Percentiles rank a stretch among this genome's conserved stretches.
These are phyloP conservation scores for Pulveroboletus sp. DNA, from an alignment of 768 basidiomycete genomes.

Conservation along the genomic window DNA sequence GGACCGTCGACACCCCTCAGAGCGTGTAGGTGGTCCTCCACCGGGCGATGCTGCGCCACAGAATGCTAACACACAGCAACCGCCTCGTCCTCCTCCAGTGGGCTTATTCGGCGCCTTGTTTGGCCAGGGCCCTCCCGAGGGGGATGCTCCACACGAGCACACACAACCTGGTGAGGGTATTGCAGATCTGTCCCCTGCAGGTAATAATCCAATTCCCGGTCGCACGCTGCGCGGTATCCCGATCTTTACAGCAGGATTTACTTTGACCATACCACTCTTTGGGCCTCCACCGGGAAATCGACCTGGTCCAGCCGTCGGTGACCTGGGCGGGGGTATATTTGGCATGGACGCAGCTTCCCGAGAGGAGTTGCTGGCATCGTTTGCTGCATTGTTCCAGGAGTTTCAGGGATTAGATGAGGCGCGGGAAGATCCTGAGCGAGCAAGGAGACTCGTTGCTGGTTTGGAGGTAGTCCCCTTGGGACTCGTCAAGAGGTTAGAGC, in stretches of 20 bases:
- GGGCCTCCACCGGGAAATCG: slow-evolving; percentile 14
- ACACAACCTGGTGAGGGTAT: slow-evolving; percentile 26
- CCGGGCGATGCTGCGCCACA: slow-evolving; percentile 21
- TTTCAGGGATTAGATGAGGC: slow-evolving; percentile 30
- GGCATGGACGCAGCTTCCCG: slow-evolving; percentile 18
- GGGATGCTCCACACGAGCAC: slow-evolving; percentile 21
- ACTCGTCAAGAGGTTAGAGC: slow-evolving; percentile 59
- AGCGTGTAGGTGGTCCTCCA: slow-evolving; percentile 40
- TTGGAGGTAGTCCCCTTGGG: slow-evolving; percentile 65
- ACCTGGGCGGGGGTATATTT: slow-evolving; percentile 11
- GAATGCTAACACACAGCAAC: slow-evolving; percentile 21
- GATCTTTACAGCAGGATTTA: slow-evolving; percentile 28
- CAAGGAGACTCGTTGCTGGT: slow-evolving; percentile 55
- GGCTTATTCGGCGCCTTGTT: slow-evolving; percentile 27
- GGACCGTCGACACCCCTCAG: slow-evolving; percentile 60
- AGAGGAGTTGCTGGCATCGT: slow-evolving; percentile 22
- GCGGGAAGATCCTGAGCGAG: slow-evolving; percentile 63
- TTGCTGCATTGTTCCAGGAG: slow-evolving; percentile 28
- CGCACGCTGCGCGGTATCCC: slow-evolving; percentile 19
- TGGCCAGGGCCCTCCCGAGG: slow-evolving; percentile 14
- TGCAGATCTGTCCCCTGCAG: slow-evolving; percentile 14
- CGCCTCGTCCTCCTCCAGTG: slow-evolving; percentile 10
- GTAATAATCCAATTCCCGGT: slow-evolving; percentile 23
- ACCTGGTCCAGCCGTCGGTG: slow-evolving; percentile 1
- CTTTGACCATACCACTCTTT: slow-evolving; percentile 34